These are phyloP conservation scores for Fusarium sp. DNA, from an alignment of 2,329 filamentous ascomycete species.

Conservation along the genomic window DNA sequence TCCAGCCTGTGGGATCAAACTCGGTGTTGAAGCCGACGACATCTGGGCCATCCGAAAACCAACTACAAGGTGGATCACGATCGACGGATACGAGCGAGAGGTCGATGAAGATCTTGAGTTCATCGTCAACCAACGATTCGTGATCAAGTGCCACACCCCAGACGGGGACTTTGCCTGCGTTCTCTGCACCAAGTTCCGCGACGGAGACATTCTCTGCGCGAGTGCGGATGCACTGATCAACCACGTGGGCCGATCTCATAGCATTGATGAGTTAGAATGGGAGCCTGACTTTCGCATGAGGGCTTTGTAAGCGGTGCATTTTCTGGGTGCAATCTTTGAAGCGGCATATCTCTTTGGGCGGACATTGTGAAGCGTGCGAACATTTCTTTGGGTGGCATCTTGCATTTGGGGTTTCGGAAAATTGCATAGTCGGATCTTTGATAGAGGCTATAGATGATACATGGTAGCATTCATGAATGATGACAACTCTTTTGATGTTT, in stretches of 20 bases:
- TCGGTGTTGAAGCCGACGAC: slow-evolving; percentile 36
- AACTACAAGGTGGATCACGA: slow-evolving; percentile 12
- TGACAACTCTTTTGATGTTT: background rate
- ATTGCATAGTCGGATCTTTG: background rate
- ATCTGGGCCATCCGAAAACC: slow-evolving; percentile 40
- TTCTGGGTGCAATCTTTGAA: background rate
- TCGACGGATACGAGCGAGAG: slow-evolving; percentile 28
- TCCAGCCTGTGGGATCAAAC: slow-evolving; percentile 31
- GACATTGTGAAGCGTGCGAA: background rate
- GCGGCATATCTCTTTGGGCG: background rate
- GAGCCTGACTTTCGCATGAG: slow-evolving; percentile 36
- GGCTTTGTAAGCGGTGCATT: background rate
- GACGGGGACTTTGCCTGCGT: slow-evolving; percentile 41
- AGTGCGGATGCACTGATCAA: slow-evolving; percentile 34
- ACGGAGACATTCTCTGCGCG: slow-evolving; percentile 32
- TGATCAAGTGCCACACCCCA: slow-evolving; percentile 40
- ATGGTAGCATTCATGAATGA: background rate
- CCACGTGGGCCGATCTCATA: slow-evolving; percentile 35
- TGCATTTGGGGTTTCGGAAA: background rate
- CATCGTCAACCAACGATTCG: slow-evolving; percentile 37
- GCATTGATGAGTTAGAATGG: slow-evolving; percentile 33
- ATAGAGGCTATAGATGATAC: background rate
- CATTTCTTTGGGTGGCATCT: background rate
- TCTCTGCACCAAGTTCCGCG: slow-evolving; percentile 35
- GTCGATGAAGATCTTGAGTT: slow-evolving; percentile 42